These are phyloP conservation scores for Epichloe scottii DNA, from an alignment of 2,329 filamentous ascomycete species.

Conservation along the genomic window DNA sequence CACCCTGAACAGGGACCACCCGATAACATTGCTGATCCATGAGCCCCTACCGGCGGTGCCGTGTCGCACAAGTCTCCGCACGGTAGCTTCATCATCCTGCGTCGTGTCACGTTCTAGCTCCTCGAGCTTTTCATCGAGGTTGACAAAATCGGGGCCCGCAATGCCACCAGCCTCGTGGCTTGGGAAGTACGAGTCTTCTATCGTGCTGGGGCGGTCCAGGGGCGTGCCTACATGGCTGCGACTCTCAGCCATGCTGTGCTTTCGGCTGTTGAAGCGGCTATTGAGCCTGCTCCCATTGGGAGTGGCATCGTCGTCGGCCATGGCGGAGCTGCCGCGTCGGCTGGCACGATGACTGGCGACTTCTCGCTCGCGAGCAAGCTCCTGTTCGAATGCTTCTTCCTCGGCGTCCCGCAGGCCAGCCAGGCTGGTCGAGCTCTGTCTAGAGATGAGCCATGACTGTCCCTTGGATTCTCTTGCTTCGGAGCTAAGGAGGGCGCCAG, in stretches of 20 bases:
- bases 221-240: slow-evolving; percentile 32
- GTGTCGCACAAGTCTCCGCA: slow-evolving; percentile 42
- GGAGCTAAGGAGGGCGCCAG: slow-evolving; percentile 48
- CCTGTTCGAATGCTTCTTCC: slow-evolving; percentile 39
- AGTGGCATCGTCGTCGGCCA: slow-evolving; percentile 25
- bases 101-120: slow-evolving; percentile 37
- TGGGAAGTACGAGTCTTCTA: slow-evolving; percentile 33
- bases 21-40: slow-evolving; percentile 46
- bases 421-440: slow-evolving; percentile 52
- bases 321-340: slow-evolving; percentile 31
- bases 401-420: slow-evolving; percentile 37
- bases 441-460: slow-evolving; percentile 54
- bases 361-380: slow-evolving; percentile 38
- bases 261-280: slow-evolving; percentile 37
- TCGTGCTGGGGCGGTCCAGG: slow-evolving; percentile 21
- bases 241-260: slow-evolving; percentile 20
- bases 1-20: slow-evolving; percentile 50
- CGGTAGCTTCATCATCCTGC: slow-evolving; percentile 44
- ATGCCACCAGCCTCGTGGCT: slow-evolving; percentile 24
- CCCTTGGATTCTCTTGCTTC: slow-evolving; percentile 56
- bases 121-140: slow-evolving; percentile 47
- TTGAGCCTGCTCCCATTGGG: slow-evolving; percentile 31
- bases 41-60: slow-evolving; percentile 39
- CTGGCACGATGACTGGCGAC: slow-evolving; percentile 34
- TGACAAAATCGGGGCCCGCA: slow-evolving; percentile 49